Percentiles rank a stretch among this genome's conserved stretches.
phyloP scores from a whole-genome alignment of 2,329 filamentous ascomycete species.

The Pestalotiopsis sp. region DNA sequence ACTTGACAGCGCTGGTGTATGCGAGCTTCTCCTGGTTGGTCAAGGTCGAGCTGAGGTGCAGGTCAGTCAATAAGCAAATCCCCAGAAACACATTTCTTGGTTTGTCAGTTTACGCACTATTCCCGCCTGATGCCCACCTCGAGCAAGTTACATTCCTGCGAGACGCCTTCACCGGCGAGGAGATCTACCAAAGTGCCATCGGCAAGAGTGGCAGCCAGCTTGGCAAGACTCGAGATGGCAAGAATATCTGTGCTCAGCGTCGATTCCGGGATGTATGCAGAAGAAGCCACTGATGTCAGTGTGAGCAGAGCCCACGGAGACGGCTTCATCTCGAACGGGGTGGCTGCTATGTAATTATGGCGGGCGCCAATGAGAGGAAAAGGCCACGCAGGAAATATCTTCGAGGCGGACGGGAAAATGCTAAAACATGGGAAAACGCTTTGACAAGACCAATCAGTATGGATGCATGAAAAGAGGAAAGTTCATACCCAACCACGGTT shows the following conservation, averaged over 20 bases:
- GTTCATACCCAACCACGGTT: not conserved
- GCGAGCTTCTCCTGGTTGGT: conserved; percentile 16
- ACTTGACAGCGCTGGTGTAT: conserved; percentile 12
- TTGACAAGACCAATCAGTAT: not conserved
- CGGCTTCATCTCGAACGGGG: not conserved
- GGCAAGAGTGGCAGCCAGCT: conserved; percentile 1
- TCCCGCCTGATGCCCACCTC: conserved; percentile 13
- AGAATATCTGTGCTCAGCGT: conserved; percentile 14
- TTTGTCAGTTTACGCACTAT: conserved; percentile 11
- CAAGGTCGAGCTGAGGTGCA: not conserved
- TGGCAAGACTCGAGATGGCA: conserved; percentile 8
- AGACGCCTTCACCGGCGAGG: conserved; percentile 6
- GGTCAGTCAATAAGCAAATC: not conserved
- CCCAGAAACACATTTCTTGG: not conserved
- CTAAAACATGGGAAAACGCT: not conserved
- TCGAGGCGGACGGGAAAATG: not conserved
- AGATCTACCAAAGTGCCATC: conserved; percentile 9
- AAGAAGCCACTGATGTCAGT: not conserved
- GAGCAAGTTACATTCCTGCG: conserved; percentile 9
- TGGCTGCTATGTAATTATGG: not conserved
- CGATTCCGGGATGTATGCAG: conserved; percentile 12
- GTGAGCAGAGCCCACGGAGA: not conserved
- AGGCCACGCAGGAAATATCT: too few species aligned
- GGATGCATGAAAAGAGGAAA: not conserved
- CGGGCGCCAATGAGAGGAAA: not conserved